Conservation (phyloP, 202 grass and related monocot species). For the Panicum virgatum region DNA sequence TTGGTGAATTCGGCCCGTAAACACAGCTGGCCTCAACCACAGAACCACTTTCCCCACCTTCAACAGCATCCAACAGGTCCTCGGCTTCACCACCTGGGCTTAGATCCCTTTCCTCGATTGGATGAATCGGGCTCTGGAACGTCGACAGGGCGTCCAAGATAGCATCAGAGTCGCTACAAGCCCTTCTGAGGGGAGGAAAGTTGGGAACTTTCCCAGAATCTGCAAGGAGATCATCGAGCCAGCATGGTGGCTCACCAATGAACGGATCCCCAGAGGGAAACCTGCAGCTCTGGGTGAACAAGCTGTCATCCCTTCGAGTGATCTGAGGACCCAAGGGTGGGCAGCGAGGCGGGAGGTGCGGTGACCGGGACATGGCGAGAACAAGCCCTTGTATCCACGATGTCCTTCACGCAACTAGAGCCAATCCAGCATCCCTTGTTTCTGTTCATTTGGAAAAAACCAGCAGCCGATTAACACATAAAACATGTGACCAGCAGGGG, state of each 20-base stretch:
- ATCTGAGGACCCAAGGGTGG: constrained; percentile 55
- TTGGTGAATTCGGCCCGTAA: constrained; percentile 93
- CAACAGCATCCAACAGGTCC: constrained; percentile 17
- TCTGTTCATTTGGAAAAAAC: constrained; percentile 37
- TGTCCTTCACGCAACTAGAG: too few relatives aligned
- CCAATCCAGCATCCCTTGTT: too few relatives aligned
- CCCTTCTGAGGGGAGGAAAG: constrained; percentile 61
- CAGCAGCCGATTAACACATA: constrained; percentile 23
- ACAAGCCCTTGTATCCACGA: neutral
- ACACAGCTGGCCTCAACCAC: constrained; percentile 68
- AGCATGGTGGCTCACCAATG: constrained; percentile 56
- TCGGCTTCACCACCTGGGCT: constrained; percentile 37
- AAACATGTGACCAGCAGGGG: constrained; percentile 27
- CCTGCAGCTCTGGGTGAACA: constrained; percentile 68
- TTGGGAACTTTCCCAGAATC: constrained; percentile 45
- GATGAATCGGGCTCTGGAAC: constrained; percentile 32
- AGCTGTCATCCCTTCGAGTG: constrained; percentile 46
- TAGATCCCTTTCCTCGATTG: constrained; percentile 48
- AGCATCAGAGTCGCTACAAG: constrained; percentile 73
- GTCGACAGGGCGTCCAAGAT: constrained; percentile 60
- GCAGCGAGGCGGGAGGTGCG: constrained; percentile 87
- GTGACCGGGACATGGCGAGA: constrained; percentile 71
- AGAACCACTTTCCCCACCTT: constrained; percentile 29
- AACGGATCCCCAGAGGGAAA: constrained; percentile 46
- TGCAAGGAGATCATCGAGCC: constrained; percentile 67